Percentiles rank a stretch among this genome's conserved stretches.
phyloP scores from a whole-genome alignment of 2,329 filamentous ascomycete genomes.

The Calonectria hawksworthii region DNA sequence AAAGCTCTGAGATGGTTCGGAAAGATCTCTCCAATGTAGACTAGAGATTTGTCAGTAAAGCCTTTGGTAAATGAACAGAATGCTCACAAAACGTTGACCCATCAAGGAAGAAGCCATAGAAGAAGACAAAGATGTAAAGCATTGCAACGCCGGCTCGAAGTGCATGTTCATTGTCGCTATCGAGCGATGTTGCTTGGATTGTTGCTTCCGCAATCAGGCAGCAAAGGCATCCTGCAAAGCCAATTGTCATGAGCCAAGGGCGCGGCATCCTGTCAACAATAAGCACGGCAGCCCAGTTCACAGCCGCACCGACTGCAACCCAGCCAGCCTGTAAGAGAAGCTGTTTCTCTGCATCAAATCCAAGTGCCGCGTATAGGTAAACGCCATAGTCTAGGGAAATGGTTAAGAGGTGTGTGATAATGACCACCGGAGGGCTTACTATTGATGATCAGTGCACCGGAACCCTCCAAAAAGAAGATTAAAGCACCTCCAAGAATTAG shows the following conservation, averaged over 20 bases:
- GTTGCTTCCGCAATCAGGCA: conserved; percentile 12
- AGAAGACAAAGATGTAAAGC: conserved; percentile 15
- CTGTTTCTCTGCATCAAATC: not conserved
- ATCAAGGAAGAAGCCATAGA: conserved; percentile 20
- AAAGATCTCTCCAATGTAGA: conserved; percentile 28
- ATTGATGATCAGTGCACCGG: conserved; percentile 14
- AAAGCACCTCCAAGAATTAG: not conserved
- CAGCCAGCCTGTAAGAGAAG: conserved; percentile 14
- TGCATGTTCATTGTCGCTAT: not conserved
- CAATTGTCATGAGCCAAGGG: conserved; percentile 4
- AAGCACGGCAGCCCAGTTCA: conserved; percentile 7
- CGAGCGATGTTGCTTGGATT: conserved; percentile 4
- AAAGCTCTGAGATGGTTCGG: conserved; percentile 13
- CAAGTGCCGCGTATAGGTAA: conserved; percentile 7
- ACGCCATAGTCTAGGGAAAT: conserved; percentile 10
- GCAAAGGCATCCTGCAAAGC: not conserved
- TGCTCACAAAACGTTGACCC: conserved; percentile 11
- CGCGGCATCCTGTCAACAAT: conserved; percentile 2
- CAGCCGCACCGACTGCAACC: not conserved
- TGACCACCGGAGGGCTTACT: not conserved
- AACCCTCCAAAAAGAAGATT: conserved; percentile 1
- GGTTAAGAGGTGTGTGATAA: not conserved
- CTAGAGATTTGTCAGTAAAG: not conserved
- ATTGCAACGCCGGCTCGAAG: conserved; percentile 8
- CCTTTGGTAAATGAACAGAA: not conserved